Conservation (phyloP, 2,329 filamentous ascomycete species). For the Aspergillus ruber region DNA sequence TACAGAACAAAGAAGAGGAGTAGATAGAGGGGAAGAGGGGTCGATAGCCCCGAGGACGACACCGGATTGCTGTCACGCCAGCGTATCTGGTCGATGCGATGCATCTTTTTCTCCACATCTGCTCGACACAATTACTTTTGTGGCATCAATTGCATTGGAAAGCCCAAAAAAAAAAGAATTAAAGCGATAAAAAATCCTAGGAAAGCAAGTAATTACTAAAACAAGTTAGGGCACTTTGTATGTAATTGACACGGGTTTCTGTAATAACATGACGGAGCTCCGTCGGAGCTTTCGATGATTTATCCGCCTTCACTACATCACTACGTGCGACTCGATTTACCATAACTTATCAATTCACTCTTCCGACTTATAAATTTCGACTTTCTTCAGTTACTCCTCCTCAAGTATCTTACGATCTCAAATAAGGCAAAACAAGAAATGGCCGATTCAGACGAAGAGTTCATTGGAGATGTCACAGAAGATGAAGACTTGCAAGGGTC, state of each 20-base stretch:
- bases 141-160: background rate
- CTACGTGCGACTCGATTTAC: too few relatives aligned
- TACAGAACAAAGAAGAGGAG: conserved; percentile 11
- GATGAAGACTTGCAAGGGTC: conserved; percentile 31
- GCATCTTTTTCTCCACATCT: conserved; percentile 33
- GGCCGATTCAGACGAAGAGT: conserved; percentile 48
- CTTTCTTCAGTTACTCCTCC: background rate
- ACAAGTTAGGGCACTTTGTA: conserved; percentile 2
- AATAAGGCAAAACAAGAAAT: conserved; percentile 12
- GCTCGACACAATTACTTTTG: conserved; percentile 1
- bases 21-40: conserved; percentile 21
- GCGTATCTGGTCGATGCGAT: conserved; percentile 22
- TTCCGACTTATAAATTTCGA: background rate
- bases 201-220: conserved; percentile 3
- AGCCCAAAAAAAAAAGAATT: too few relatives aligned
- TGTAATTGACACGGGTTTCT: conserved; percentile 15
- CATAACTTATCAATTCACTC: too few relatives aligned
- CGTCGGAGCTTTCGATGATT: conserved; percentile 1
- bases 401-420: background rate
- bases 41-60: conserved; percentile 17
- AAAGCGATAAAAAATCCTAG: background rate
- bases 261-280: background rate
- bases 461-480: conserved; percentile 45
- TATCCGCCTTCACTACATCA: background rate
- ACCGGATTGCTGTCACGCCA: conserved; percentile 20